phyloP scores from a whole-genome alignment of 169 alveolate species.

The Plasmodium knowlesi region DNA sequence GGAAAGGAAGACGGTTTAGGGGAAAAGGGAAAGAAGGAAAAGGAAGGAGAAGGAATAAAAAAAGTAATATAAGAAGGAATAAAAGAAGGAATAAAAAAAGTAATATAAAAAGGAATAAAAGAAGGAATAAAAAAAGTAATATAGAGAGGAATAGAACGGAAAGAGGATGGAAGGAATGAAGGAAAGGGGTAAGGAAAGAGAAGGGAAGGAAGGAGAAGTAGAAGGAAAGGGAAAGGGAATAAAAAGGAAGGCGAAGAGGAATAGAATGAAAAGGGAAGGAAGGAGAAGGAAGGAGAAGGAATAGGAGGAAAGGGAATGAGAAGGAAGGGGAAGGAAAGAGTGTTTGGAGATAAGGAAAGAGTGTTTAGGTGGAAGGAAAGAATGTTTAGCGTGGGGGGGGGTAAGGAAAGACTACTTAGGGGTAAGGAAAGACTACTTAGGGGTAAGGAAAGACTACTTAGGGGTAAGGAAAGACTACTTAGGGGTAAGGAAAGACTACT shows the following conservation, averaged over 20 bases:
- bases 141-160: neutral
- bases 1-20: too few species aligned
- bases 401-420: too few species aligned
- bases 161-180: too few species aligned
- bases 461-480: too few species aligned
- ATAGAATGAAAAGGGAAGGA: neutral
- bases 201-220: neutral
- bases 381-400: neutral
- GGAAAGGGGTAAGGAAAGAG: neutral
- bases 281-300: neutral
- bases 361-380: neutral
- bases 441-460: too few species aligned
- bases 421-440: too few species aligned
- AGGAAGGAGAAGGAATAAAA: neutral
- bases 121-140: too few species aligned
- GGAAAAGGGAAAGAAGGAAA: too few species aligned
- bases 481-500: too few species aligned
- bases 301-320: neutral
- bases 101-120: too few species aligned
- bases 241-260: neutral
- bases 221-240: neutral
- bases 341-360: neutral
- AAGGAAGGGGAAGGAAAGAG: neutral
- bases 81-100: too few species aligned
- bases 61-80: neutral